These are phyloP conservation scores for Alternaria arbusti DNA, from an alignment of 2,329 filamentous ascomycete species.

Conservation along the genomic window DNA sequence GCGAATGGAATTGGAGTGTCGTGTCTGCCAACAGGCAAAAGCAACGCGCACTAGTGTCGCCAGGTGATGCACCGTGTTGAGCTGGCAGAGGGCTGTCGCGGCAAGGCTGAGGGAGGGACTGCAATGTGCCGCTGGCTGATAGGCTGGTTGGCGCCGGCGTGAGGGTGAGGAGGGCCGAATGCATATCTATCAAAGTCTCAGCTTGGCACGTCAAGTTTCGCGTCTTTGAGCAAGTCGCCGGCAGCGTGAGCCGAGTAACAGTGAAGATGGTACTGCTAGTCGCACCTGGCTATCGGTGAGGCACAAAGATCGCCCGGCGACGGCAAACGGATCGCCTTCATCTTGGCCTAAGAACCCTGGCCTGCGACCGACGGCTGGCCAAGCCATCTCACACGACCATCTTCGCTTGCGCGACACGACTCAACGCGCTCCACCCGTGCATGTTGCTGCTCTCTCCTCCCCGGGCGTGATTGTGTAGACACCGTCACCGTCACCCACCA, in stretches of 20 bases:
- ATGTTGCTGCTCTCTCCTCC: constrained; percentile 35
- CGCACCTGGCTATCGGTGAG: neutral
- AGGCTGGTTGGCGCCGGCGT: constrained; percentile 13
- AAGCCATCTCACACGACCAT: constrained; percentile 32
- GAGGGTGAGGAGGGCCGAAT: constrained; percentile 14
- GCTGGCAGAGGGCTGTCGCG: constrained; percentile 9
- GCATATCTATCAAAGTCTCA: constrained; percentile 5
- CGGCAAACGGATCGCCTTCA: constrained; percentile 14
- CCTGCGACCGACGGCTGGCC: constrained; percentile 10
- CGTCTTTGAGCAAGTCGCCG: neutral
- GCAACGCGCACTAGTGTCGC: neutral
- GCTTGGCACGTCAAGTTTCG: constrained; percentile 9
- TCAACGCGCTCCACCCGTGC: constrained; percentile 32
- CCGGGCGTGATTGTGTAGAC: constrained; percentile 32
- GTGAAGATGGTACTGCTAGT: neutral
- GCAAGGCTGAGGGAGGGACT: constrained; percentile 12
- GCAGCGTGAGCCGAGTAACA: neutral
- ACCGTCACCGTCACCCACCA: constrained; percentile 19
- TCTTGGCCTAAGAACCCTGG: constrained; percentile 15
- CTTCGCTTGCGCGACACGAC: constrained; percentile 27
- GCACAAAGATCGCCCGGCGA: constrained; percentile 9
- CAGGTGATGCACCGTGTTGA: constrained; percentile 9
- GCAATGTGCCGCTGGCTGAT: constrained; percentile 25
- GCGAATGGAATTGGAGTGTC: neutral
- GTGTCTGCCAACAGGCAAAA: neutral